Base-by-base conservation (phyloP, 192 early-diverging fungal species). In the Backusella liffmaniae region DNA sequence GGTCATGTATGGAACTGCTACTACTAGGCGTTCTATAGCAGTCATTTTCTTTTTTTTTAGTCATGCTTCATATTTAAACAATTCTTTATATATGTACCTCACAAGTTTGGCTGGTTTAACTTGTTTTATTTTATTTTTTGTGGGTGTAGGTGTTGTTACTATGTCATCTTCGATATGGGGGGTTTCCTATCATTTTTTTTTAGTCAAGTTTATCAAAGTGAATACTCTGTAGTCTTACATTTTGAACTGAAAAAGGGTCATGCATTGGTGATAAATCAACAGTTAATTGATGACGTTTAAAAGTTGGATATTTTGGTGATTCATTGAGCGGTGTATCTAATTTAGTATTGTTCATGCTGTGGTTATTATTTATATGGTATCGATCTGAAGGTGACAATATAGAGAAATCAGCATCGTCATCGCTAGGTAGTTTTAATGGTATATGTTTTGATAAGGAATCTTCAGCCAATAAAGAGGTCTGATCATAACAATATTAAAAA, bases 401-500 rank as follows among this genome's bases (percentile, higher is more conserved):
- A 29, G 56, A 62, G 12, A 62, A 29, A 16, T 36, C n/a, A 13
- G n/a, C 42, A 6, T 71, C 44, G 30, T 49, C 42, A 2, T 71
- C 44, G 29, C 46, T 42, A 18, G 39, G 46, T 29, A 15, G 5
- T 1, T 46, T 49, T 13, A 44, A 49, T 30, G 26, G 15, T 42
- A 70, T 71, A 41, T 44, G n/a, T 46, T 44, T 49, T 18, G 26
- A 21, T 15, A 44, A 18, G 15, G 70, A 44, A 42, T 44, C 16
- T 49, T 44, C 39, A 46, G 70, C 70, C 13, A 71, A 71, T 21
- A 71, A 71, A 4, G 70, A 71, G 16, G 68, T 41, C 68, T 70
- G 12, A 12, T 4, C 9, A 13, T 18, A 2, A 0, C 5, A 9
- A 44, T 23, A 70, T 21, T 13, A 44, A 13, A 44, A 70, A 13